Base-by-base conservation (phyloP, 805 yeast genomes). In the Kuraishia piskuri region DNA sequence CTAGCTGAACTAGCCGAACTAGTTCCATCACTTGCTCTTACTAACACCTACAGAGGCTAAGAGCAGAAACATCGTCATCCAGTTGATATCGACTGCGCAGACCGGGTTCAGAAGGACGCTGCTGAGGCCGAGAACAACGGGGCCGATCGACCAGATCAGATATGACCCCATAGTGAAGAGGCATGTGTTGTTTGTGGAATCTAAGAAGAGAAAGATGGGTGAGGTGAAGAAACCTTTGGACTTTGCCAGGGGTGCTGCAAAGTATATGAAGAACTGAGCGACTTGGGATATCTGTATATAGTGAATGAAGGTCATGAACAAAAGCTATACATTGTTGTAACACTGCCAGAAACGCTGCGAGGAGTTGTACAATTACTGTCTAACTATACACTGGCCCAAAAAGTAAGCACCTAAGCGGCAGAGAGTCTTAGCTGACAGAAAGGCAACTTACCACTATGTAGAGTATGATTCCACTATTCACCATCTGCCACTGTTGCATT, bases 101-200 rank as follows among this genome's bases (percentile, higher is more conserved):
- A 91, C 98, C 0, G 98, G 98, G 1, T 88, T 77, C 69, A 82
- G 83, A 66, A 83, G 95, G 65, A 85, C 90, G 66, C 80, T 90
- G 59, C 75, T 83, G 51, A 80, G 91, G 49, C 94, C 90, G 50
- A 84, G 97, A 73, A 83, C 88, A 52, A 83, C 95, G 2, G 88
- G 88, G 50, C 75, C 81, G 54, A 83, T 92, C 57, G 83, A 82
- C 50, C 94, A 90, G 64, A 85, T 91, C 31, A 80, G 94, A 61
- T 90, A 90, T 64, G 97, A 90, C 65, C 96, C 96, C 2, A 63
- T 84, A 56, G 97, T 89, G 10, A 83, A 87, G 69, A 83, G 96
- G 68, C 97, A 90, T 73, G 96, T 94, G 52, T 74, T 92, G 56
- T 92, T 94, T 74, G 82, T 83, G 26, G 99, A 92, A 68, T 80